Conservation (phyloP, 1,139 yeast genomes). For the Saccharomyces hybrid region DNA sequence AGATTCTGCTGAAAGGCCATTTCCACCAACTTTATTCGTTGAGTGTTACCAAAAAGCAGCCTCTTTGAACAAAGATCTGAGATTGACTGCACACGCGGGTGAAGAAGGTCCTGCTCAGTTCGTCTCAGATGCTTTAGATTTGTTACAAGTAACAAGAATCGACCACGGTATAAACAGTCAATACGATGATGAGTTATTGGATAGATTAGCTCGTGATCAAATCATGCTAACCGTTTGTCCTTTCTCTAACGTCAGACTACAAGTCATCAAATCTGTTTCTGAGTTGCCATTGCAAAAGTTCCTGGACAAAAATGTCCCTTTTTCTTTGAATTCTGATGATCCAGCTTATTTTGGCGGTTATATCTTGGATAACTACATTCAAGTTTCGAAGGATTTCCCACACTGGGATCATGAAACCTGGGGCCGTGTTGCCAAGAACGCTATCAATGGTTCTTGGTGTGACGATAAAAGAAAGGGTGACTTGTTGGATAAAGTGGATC, state of each 20-base stretch:
- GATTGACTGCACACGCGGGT: slow-evolving; percentile 79
- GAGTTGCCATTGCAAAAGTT: slow-evolving; percentile 58
- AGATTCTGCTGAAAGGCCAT: slow-evolving; percentile 67
- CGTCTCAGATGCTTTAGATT: slow-evolving; percentile 49
- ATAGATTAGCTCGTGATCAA: slow-evolving; percentile 45
- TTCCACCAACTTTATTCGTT: slow-evolving; percentile 59
- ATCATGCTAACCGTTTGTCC: slow-evolving; percentile 68
- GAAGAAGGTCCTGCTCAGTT: slow-evolving; percentile 76
- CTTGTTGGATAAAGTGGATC: slow-evolving; percentile 39
- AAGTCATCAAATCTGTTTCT: slow-evolving; percentile 58
- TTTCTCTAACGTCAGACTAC: slow-evolving; percentile 61
- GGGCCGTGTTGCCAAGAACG: slow-evolving; percentile 49
- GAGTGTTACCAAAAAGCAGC: slow-evolving; percentile 50
- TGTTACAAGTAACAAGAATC: slow-evolving; percentile 57
- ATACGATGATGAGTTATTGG: slow-evolving; percentile 45
- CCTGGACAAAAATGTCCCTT: slow-evolving; percentile 55
- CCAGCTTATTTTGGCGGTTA: slow-evolving; percentile 86
- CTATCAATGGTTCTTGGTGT: slow-evolving; percentile 69
- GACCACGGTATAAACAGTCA: slow-evolving; percentile 71
- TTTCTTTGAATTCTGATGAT: slow-evolving; percentile 73
- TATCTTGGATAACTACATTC: slow-evolving; percentile 62
- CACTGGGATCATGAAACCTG: slow-evolving; percentile 51
- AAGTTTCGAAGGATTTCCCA: slow-evolving; percentile 52
- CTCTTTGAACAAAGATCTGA: slow-evolving; percentile 41
- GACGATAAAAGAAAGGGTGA: slow-evolving; percentile 43